Evolutionary conservation across 805 yeast genomes (phyloP), one percentile per base, ranked within the genome.

Genomic region (Wickerhamomyces subpelliculosus): DNA sequence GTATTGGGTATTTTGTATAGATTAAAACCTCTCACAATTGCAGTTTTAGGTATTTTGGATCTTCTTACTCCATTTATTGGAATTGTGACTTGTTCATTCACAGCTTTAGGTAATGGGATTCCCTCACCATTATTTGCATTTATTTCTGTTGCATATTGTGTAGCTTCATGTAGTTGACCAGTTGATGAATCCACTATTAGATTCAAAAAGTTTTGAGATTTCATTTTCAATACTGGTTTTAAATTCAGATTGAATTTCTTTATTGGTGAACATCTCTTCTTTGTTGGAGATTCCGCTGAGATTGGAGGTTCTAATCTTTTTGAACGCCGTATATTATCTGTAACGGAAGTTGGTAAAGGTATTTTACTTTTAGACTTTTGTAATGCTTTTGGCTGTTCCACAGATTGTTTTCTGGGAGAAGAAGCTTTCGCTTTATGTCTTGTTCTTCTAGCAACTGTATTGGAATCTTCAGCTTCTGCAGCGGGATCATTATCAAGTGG

Each of bases 121-220:
- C 81, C 84, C 43, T 70, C 73, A 41, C 81, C 68, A 48, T 77
- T 78, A 27, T 72, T 66, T 0, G 84, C 69, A 52, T 80, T 80
- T 40, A 80, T 64, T 52, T 79, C 84, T 1, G 86, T 80, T 2
- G 84, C 87, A 56, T 73, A 79, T 46, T 69, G 72, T 3, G 85
- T 79, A 9, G 85, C 84, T 49, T 80, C 85, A 45, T 68, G 70
- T 13, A 76, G 49, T 40, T 62, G 63, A 0, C 84, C 84, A 27
- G 79, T 75, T 51, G 77, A 72, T 6, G 84, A 69, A 45, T 78
- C 80, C 23, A 80, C 84, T 32, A 78, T 58, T 47, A 70, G 66
- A 34, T 75, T 75, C 24, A 53, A 42, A 5, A 29, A 25, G 9
- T 24, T 25, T 22, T 28, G 36, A 8, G 24, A 19, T 28, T 43